Evolutionary conservation across 495 filamentous ascomycete genomes (phyloP).

Genomic region (Penicillium subrubescens): DNA sequence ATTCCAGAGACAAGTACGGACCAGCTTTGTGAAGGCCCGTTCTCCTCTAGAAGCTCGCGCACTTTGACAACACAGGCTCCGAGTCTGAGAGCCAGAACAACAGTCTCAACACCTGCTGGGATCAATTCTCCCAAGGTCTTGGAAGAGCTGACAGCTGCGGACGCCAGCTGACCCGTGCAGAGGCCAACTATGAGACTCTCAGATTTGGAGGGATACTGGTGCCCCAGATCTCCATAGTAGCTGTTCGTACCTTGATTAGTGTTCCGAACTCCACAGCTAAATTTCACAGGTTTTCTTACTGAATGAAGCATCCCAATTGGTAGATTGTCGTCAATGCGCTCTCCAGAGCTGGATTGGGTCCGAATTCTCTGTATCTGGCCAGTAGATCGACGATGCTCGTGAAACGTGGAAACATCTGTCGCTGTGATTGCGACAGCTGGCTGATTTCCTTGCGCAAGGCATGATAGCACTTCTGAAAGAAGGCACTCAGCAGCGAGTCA

Average conservation of each 20-base stretch:
- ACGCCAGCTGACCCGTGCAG: constrained; percentile 74
- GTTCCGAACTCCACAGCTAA: neutral
- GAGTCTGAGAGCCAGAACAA: constrained; percentile 71
- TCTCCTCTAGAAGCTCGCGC: constrained; percentile 36
- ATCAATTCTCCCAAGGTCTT: constrained; percentile 69
- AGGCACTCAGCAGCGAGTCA: constrained; percentile 64
- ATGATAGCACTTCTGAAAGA: constrained; percentile 63
- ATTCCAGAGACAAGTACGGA: constrained; percentile 45
- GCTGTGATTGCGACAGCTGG: constrained; percentile 58
- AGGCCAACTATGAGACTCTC: constrained; percentile 53
- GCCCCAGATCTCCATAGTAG: constrained; percentile 53
- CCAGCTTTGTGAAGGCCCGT: constrained; percentile 35
- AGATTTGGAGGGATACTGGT: constrained; percentile 47
- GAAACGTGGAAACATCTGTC: constrained; percentile 67
- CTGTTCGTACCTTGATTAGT: constrained; percentile 25
- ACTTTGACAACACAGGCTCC: constrained; percentile 59
- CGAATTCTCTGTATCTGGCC: constrained; percentile 62
- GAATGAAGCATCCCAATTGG: constrained; percentile 75
- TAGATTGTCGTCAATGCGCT: constrained; percentile 69
- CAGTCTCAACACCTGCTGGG: constrained; percentile 66
- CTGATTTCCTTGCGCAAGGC: constrained; percentile 67
- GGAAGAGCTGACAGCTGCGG: constrained; percentile 68
- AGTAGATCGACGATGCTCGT: constrained; percentile 69
- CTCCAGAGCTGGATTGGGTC: constrained; percentile 61
- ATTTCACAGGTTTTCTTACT: constrained; percentile 51